These are phyloP conservation scores for Coleophoma eucalyptorum DNA, from an alignment of 2,329 filamentous ascomycete species.

Conservation along the genomic window DNA sequence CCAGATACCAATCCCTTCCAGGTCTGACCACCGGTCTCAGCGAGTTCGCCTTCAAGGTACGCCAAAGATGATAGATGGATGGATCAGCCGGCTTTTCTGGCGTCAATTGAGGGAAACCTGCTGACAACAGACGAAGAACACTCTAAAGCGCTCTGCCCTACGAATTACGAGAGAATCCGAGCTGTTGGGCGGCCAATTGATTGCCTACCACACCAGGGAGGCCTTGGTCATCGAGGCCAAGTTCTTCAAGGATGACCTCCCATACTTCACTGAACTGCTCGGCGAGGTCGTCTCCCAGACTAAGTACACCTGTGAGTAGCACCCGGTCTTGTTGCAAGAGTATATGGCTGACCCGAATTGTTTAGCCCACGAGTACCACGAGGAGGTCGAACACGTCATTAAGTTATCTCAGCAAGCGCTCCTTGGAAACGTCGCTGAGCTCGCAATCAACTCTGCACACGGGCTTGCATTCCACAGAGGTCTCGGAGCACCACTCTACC, in stretches of 20 bases:
- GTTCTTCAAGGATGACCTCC: constrained; percentile 93
- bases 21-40: constrained; percentile 87
- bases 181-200: constrained; percentile 88
- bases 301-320: constrained; percentile 71
- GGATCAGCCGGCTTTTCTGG: too few species aligned
- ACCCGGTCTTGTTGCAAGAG: too few species aligned
- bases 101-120: background rate
- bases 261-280: constrained; percentile 95
- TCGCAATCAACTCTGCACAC: constrained; percentile 86
- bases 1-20: constrained; percentile 85
- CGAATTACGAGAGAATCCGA: constrained; percentile 94
- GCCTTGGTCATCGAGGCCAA: constrained; percentile 88
- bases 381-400: constrained; percentile 78
- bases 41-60: constrained; percentile 93
- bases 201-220: constrained; percentile 86
- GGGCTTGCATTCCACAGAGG: constrained; percentile 88
- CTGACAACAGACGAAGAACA: constrained; percentile 55
- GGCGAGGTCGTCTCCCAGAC: constrained; percentile 87
- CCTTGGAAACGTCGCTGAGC: constrained; percentile 54
- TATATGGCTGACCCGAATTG: too few species aligned
- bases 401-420: constrained; percentile 73
- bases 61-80: constrained; percentile 28
- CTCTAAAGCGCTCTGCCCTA: constrained; percentile 80
- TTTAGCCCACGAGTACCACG: constrained; percentile 82
- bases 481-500: constrained; percentile 75